phyloP scores from a whole-genome alignment of 495 filamentous ascomycete genomes.

The Tuber microsphaerosporum region DNA sequence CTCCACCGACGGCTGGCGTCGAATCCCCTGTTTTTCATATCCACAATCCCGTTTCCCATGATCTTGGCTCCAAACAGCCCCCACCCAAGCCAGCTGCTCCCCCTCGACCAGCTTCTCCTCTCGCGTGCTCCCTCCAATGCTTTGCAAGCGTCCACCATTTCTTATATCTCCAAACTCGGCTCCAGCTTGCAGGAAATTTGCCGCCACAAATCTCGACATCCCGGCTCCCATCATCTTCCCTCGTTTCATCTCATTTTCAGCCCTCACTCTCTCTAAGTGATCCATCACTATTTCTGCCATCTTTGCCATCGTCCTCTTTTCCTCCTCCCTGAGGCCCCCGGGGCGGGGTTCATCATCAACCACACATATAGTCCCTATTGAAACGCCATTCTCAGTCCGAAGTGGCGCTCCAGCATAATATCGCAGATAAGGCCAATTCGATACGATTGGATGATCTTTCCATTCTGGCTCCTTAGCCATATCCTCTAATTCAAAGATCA shows the following conservation, averaged over 20 bases:
- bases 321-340: slow-evolving; percentile 43
- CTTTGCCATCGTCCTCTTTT: slow-evolving; percentile 45
- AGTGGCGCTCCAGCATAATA: slow-evolving; percentile 65
- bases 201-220: slow-evolving; percentile 37
- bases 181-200: slow-evolving; percentile 26
- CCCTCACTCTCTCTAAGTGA: slow-evolving; percentile 33
- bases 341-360: slow-evolving; percentile 53
- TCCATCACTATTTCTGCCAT: slow-evolving; percentile 37
- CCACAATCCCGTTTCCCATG: not conserved
- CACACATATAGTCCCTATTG: slow-evolving; percentile 64
- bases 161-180: slow-evolving; percentile 21
- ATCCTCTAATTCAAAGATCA: slow-evolving; percentile 49
- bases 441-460: slow-evolving; percentile 45
- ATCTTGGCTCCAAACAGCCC: slow-evolving; percentile 8
- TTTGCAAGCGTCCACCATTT: not conserved
- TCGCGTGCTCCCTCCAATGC: not conserved
- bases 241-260: slow-evolving; percentile 31
- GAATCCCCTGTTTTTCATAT: not conserved
- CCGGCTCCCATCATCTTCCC: slow-evolving; percentile 37
- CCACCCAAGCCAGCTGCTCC: slow-evolving; percentile 23
- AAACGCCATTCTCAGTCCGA: slow-evolving; percentile 58
- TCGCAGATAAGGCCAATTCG: slow-evolving; percentile 45
- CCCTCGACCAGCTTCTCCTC: slow-evolving; percentile 11
- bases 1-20: not conserved
- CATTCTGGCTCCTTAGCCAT: slow-evolving; percentile 49